Base-by-base conservation (phyloP, 768 basidiomycete species). In the Pulveroboletus sp. region DNA sequence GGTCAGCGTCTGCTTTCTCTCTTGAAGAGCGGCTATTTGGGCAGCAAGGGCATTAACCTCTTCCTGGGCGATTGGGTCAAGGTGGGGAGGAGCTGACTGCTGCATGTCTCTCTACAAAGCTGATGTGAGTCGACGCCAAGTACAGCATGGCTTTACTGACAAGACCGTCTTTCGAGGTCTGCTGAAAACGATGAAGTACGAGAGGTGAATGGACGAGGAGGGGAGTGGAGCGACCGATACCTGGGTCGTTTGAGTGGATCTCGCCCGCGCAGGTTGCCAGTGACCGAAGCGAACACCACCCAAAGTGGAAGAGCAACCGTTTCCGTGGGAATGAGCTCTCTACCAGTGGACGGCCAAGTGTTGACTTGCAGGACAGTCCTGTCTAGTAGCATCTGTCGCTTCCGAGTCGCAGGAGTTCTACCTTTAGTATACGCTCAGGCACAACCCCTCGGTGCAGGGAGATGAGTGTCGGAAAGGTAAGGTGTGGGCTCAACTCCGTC, bases 1-100 rank as follows among this genome's bases (percentile, higher is more conserved):
- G 2, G 57, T 49, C 28, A 67, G 38, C 1, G 32, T 56, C 26
- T 58, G 57, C 33, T 54, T 65, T 45, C 55, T 49, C 40, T 47
- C 57, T 55, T 69, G 53, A 11, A 67, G 53, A 6, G 38, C 41
- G 2, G 50, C 40, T 45, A 67, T 63, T 49, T 49, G 40, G 9
- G 54, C 55, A 0, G 57, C 49, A 21, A 67, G 67, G 0, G 46
- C 41, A 21, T 61, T 43, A 43, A 69, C 56, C 50, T 65, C 65
- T 43, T 61, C 50, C 53, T 59, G 63, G 14, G 66, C 54, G 13
- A 52, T 47, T 18, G 62, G 53, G 43, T 57, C 52, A 39, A 67
- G 65, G 24, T 21, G 33, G 5, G 38, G 15, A 24, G 43, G 46
- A 14, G 6, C 13, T 44, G 54, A 28, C 14, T 55, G 57, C 66